phyloP scores from a whole-genome alignment of 805 yeast species.

The Komagataella pastoris region DNA sequence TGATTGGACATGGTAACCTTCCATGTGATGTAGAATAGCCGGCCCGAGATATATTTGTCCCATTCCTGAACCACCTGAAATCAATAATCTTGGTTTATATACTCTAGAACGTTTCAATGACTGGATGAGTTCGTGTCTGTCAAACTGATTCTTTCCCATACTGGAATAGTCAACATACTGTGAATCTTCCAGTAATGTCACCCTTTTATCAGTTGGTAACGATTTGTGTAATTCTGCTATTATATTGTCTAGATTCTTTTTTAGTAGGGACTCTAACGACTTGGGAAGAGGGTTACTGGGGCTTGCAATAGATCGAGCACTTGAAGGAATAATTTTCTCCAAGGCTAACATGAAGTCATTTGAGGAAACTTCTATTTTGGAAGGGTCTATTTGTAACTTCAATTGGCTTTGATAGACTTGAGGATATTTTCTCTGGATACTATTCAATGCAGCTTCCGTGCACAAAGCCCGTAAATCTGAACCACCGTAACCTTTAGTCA shows the following conservation, averaged over 20 bases:
- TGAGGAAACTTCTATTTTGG: slow-evolving; percentile 57
- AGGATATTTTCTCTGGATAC: slow-evolving; percentile 87
- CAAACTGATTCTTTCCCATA: slow-evolving; percentile 49
- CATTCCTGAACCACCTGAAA: slow-evolving; percentile 62
- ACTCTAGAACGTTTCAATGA: slow-evolving; percentile 34
- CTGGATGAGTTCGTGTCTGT: slow-evolving; percentile 46
- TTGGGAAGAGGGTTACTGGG: slow-evolving; percentile 72
- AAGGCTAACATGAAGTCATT: slow-evolving; percentile 79
- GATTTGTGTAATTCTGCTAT: slow-evolving; percentile 35
- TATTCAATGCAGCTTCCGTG: slow-evolving; percentile 87
- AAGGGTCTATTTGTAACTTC: slow-evolving; percentile 62
- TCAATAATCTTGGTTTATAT: slow-evolving; percentile 68
- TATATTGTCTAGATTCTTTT: slow-evolving; percentile 32
- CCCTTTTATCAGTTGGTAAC: slow-evolving; percentile 45
- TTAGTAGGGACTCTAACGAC: slow-evolving; percentile 49
- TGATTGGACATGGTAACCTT: slow-evolving; percentile 81
- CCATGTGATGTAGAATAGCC: slow-evolving; percentile 70
- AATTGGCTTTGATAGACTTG: slow-evolving; percentile 74
- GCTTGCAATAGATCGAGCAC: slow-evolving; percentile 71
- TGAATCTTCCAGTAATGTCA: slow-evolving; percentile 57
- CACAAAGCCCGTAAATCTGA: slow-evolving; percentile 91
- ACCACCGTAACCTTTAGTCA: slow-evolving; percentile 96
- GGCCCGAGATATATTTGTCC: slow-evolving; percentile 82
- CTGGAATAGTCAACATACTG: slow-evolving; percentile 44
- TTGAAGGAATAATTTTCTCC: slow-evolving; percentile 82